Percentiles rank a stretch among this genome's conserved stretches.
These are phyloP conservation scores for Puya raimondii DNA, from an alignment of 176 grass and related monocot species.

Conservation along the genomic window DNA sequence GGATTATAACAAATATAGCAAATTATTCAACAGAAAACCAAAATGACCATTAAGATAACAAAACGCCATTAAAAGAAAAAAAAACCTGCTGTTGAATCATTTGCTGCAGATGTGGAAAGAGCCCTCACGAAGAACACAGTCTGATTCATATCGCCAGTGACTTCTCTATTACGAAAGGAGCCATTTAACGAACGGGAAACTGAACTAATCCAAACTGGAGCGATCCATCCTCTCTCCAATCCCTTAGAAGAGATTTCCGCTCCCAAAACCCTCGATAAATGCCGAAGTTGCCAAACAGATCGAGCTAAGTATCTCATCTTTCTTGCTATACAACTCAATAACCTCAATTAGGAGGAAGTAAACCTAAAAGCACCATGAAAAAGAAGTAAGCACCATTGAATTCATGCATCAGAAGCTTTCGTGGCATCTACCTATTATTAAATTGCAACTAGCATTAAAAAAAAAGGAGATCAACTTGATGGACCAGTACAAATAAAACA, in stretches of 20 bases:
- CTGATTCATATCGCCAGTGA: conserved; percentile 28
- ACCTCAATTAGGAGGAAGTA: conserved; percentile 9
- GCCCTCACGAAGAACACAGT: conserved; percentile 24
- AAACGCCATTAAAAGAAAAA: conserved; percentile 10
- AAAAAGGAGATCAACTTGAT: no score
- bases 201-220: conserved; percentile 18
- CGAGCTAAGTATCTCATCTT: conserved; percentile 59
- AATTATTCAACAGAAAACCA: background rate
- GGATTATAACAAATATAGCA: conserved; percentile 8
- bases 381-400: background rate
- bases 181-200: conserved; percentile 19
- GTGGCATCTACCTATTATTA: conserved; percentile 1
- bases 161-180: conserved; percentile 15
- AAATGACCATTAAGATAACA: no score
- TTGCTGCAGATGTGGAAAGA: conserved; percentile 27
- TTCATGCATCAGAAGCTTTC: conserved; percentile 1
- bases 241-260: conserved; percentile 17
- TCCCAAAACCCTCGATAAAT: conserved; percentile 14
- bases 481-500: no score
- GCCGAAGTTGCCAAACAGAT: conserved; percentile 39
- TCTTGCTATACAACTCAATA: conserved; percentile 7
- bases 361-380: conserved; percentile 5
- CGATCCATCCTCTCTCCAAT: conserved; percentile 29
- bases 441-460: background rate
- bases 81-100: conserved; percentile 45